These are phyloP conservation scores for Cunninghamia lanceolata DNA, from an alignment of 75 land plant species.

Conservation along the genomic window DNA sequence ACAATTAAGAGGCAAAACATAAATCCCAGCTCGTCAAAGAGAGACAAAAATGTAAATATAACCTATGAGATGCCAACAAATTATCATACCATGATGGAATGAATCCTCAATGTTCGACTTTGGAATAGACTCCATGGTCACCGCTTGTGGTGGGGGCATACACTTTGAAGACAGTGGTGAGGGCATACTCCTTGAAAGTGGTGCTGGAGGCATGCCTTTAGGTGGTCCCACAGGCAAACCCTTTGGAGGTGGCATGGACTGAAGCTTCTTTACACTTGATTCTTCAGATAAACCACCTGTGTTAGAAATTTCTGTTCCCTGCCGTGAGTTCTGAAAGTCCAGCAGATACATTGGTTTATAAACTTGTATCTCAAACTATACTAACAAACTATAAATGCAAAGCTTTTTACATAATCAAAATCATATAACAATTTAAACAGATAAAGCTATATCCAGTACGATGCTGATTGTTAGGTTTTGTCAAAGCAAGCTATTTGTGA, in stretches of 20 bases:
- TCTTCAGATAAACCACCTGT: constrained; percentile 19
- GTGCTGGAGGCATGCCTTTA: constrained; percentile 46
- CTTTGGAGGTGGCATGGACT: constrained; percentile 49
- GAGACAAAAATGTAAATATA: background rate
- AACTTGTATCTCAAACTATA: background rate
- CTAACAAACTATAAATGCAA: background rate
- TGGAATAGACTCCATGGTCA: background rate
- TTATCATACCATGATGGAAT: constrained; percentile 1
- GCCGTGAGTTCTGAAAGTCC: constrained; percentile 28
- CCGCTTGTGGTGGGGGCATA: constrained; percentile 7
- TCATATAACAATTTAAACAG: background rate
- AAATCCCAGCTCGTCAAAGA: background rate
- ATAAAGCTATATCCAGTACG: background rate
- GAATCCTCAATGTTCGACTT: background rate
- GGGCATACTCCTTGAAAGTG: constrained; percentile 11
- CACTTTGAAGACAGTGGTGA: constrained; percentile 24
- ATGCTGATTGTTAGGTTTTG: background rate
- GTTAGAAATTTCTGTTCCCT: constrained; percentile 35
- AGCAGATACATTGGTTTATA: background rate
- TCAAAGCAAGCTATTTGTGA: background rate
- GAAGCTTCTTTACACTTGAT: constrained; percentile 13
- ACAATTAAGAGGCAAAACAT: background rate
- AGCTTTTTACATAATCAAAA: background rate
- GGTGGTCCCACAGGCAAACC: constrained; percentile 24
- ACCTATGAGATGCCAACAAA: background rate